phyloP scores from a whole-genome alignment of 352 stramenopile genomes.

The Globisporangium splendens region DNA sequence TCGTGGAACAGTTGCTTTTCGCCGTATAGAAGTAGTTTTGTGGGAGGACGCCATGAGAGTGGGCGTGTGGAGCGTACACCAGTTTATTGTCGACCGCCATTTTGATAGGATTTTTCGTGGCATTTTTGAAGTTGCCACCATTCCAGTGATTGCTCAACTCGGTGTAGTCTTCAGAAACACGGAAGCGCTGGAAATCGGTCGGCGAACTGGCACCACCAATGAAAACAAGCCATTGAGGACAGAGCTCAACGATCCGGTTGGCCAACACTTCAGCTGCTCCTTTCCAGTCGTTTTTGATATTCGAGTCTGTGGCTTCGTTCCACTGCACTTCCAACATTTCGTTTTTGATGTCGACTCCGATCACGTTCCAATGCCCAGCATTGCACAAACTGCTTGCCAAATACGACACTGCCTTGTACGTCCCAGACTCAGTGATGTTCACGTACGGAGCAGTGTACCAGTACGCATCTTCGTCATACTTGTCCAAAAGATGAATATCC shows the following conservation, averaged over 20 bases:
- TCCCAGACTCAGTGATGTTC: constrained; percentile 35
- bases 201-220: constrained; percentile 50
- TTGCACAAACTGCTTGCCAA: constrained; percentile 47
- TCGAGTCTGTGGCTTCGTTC: constrained; percentile 22
- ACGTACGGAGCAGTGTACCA: constrained; percentile 63
- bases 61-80: constrained; percentile 60
- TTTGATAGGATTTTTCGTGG: constrained; percentile 39
- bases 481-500: constrained; percentile 52
- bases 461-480: constrained; percentile 49
- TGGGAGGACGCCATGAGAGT: constrained; percentile 49
- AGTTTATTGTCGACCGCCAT: constrained; percentile 49
- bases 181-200: constrained; percentile 29
- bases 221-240: constrained; percentile 66
- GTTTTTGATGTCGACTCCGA: constrained; percentile 70
- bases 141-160: constrained; percentile 47
- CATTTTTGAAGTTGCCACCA: constrained; percentile 63
- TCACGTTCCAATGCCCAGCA: constrained; percentile 58
- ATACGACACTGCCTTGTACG: constrained; percentile 44
- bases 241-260: constrained; percentile 39
- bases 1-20: constrained; percentile 37
- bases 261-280: constrained; percentile 32
- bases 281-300: constrained; percentile 38
- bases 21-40: constrained; percentile 58
- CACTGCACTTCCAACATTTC: constrained; percentile 42
- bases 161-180: constrained; percentile 38